A percentile compares a stretch with the other conserved stretches of the same genome.
These are phyloP conservation scores for Phallus indusiatus DNA, from an alignment of 768 basidiomycete species.

Conservation along the genomic window DNA sequence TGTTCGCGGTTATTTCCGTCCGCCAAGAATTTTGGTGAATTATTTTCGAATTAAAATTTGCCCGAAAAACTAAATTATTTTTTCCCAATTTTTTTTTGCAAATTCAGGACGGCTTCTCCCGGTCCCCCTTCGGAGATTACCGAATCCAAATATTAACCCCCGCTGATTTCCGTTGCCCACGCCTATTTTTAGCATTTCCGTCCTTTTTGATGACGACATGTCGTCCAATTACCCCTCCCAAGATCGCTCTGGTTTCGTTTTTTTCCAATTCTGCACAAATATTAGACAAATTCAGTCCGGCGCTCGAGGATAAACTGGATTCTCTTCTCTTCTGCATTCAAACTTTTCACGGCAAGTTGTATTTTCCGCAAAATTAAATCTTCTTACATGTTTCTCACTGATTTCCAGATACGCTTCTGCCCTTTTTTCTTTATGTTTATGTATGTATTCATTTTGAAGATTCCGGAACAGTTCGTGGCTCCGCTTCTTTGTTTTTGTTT, in stretches of 20 bases:
- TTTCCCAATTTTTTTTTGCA: not conserved
- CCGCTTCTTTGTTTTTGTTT: not conserved
- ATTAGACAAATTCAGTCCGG: too few relatives aligned
- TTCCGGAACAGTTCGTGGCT: not conserved
- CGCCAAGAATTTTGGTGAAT: not conserved
- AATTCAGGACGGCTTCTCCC: not conserved
- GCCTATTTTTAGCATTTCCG: not conserved
- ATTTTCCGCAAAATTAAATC: too few relatives aligned
- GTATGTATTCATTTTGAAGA: too few relatives aligned
- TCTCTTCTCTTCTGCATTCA: too few relatives aligned
- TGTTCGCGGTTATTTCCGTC: not conserved
- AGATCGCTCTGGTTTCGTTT: too few relatives aligned
- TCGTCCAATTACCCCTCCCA: too few relatives aligned
- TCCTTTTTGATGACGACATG: not conserved
- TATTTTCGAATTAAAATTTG: not conserved
- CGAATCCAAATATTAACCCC: not conserved
- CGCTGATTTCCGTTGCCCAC: not conserved
- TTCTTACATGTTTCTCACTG: too few relatives aligned
- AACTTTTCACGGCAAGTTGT: too few relatives aligned
- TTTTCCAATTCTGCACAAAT: too few relatives aligned
- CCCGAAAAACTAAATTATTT: not conserved
- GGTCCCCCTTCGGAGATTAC: not conserved
- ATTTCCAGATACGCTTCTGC: too few relatives aligned
- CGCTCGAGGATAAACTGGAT: too few relatives aligned
- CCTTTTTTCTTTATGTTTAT: too few relatives aligned